These are phyloP conservation scores for Boletus rubescentipes DNA, from an alignment of 768 basidiomycete genomes.

Conservation along the genomic window DNA sequence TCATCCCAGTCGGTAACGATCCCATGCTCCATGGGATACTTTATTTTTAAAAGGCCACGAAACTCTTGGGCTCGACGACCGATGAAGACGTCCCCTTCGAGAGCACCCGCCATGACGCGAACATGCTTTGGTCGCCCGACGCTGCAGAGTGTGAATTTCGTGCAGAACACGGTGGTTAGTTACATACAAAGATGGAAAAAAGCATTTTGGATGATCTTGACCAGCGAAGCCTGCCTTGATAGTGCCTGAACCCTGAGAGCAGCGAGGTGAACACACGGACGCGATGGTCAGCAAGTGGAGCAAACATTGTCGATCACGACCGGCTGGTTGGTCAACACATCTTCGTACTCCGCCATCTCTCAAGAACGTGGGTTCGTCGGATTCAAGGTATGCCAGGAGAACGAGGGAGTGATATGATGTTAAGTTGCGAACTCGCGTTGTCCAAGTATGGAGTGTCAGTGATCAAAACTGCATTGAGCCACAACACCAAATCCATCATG, in stretches of 20 bases:
- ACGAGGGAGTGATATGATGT: conserved; percentile 4
- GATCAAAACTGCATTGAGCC: conserved; percentile 12
- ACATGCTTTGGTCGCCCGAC: conserved; percentile 97
- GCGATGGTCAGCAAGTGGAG: conserved; percentile 20
- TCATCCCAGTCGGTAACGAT: conserved; percentile 99
- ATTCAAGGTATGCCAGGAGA: neutral
- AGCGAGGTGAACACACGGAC: conserved; percentile 25
- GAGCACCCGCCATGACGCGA: conserved; percentile 95
- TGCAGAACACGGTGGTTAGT: conserved; percentile 35
- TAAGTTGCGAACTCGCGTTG: conserved; percentile 6
- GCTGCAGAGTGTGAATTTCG: conserved; percentile 42
- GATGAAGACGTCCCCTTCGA: conserved; percentile 96
- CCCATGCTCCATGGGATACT: conserved; percentile 99
- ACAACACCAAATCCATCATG: conserved; percentile 20
- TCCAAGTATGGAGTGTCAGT: neutral
- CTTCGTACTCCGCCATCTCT: conserved; percentile 83
- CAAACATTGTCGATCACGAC: conserved; percentile 98
- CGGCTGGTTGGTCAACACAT: conserved; percentile 96
- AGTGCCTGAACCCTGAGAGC: conserved; percentile 88
- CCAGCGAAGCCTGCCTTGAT: conserved; percentile 99
- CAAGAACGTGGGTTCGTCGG: conserved; percentile 9
- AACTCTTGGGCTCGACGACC: conserved; percentile 95
- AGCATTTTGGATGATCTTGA: conserved; percentile 98
- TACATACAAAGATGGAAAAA: conserved; percentile 97
- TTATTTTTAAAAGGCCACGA: conserved; percentile 93